phyloP scores from a whole-genome alignment of 352 stramenopile genomes.

The Phytopythium ostracodes region DNA sequence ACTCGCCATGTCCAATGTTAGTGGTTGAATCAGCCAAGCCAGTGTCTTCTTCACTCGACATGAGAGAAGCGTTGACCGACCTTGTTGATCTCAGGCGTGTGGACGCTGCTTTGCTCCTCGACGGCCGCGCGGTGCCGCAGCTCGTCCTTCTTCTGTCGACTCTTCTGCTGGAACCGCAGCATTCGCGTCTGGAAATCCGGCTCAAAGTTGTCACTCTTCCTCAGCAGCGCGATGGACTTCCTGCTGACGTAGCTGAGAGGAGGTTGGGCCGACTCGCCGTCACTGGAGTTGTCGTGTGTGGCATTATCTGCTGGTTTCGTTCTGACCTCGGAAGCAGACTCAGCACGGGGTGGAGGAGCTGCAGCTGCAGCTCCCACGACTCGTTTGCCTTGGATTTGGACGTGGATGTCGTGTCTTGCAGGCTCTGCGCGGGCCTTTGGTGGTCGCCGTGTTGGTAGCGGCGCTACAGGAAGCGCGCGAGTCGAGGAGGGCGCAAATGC shows the following conservation, averaged over 20 bases:
- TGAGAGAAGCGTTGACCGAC: constrained; percentile 23
- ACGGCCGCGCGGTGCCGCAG: constrained; percentile 35
- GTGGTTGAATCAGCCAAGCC: too few species aligned
- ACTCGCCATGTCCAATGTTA: not conserved
- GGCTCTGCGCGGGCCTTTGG: not conserved
- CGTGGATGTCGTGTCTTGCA: not conserved
- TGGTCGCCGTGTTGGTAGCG: not conserved
- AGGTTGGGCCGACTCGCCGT: not conserved
- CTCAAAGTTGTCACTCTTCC: constrained; percentile 45
- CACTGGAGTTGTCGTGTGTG: not conserved
- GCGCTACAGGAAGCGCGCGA: not conserved
- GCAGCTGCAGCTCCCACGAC: not conserved
- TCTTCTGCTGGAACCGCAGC: constrained; percentile 45
- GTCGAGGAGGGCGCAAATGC: not conserved
- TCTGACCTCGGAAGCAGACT: not conserved
- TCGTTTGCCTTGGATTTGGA: not conserved
- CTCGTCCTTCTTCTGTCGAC: constrained; percentile 38
- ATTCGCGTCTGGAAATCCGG: constrained; percentile 62
- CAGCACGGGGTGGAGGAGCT: not conserved
- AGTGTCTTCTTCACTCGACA: not conserved
- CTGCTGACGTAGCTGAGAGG: constrained; percentile 11
- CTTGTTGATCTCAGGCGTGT: constrained; percentile 50
- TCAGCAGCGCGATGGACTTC: constrained; percentile 37
- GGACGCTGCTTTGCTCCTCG: constrained; percentile 21
- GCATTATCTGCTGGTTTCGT: not conserved